phyloP scores from a whole-genome alignment of 768 basidiomycete species.

The Rhodotorula diobovata region DNA sequence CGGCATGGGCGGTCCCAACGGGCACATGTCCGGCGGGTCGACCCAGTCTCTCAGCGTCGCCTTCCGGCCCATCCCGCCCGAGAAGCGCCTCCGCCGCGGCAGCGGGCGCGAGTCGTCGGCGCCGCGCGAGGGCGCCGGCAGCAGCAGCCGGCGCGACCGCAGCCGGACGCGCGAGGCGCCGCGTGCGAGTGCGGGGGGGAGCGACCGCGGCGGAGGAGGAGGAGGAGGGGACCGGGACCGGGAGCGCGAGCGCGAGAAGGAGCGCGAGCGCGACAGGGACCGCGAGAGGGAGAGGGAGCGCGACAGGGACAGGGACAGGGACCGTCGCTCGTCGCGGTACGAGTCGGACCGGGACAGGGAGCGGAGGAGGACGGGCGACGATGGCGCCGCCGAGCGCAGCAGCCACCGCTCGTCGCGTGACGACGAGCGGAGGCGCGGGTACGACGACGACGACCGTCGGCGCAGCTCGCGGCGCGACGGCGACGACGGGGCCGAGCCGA shows the following conservation, averaged over 20 bases:
- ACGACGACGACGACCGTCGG: slow-evolving; percentile 1
- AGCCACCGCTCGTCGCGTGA: slow-evolving; percentile 17
- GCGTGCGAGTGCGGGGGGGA: too few species aligned
- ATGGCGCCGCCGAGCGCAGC: slow-evolving; percentile 39
- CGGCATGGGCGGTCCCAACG: slow-evolving; percentile 2
- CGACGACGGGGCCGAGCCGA: slow-evolving; percentile 4
- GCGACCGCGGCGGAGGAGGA: slow-evolving; percentile 14
- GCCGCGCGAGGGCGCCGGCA: not conserved
- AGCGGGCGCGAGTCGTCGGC: slow-evolving; percentile 44
- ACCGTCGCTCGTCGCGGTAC: slow-evolving; percentile 43
- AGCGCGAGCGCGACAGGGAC: slow-evolving; percentile 54
- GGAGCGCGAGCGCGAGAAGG: slow-evolving; percentile 37
- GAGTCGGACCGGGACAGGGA: slow-evolving; percentile 20
- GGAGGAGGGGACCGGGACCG: slow-evolving; percentile 42
- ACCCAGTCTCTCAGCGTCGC: not conserved
- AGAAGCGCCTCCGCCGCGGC: slow-evolving; percentile 42
- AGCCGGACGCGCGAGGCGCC: not conserved
- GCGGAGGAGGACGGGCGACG: not conserved
- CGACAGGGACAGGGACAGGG: slow-evolving; percentile 56
- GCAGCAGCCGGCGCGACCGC: not conserved
- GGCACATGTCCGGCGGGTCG: slow-evolving; percentile 6
- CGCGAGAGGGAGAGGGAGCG: slow-evolving; percentile 52
- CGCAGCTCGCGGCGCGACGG: slow-evolving; percentile 9
- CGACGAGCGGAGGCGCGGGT: slow-evolving; percentile 10
- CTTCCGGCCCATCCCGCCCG: slow-evolving; percentile 48